Evolutionary conservation across 148 eudicot genomes (phyloP), one percentile per base, ranked within the genome.

Genomic region (Vaccinium myrtillus): DNA sequence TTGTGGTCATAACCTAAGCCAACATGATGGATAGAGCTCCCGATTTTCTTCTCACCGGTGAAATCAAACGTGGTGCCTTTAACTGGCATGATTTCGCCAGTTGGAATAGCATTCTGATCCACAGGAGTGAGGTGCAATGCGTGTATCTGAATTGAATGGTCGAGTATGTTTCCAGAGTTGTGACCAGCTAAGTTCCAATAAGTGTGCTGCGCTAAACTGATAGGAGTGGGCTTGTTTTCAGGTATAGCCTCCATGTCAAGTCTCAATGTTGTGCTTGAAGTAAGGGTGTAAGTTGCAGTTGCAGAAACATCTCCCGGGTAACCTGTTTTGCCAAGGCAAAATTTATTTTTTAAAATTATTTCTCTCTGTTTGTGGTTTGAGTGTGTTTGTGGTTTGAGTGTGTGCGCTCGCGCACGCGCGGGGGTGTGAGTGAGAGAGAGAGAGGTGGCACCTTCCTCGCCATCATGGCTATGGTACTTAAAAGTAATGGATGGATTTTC

Each of bases 231-330:
- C 89, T 94, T 97, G 86, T 95, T 94, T 85, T 86, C 88, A 1
- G 98, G 95, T n/a, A 93, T 83, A 18, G 98, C 99, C 89, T 95
- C 99, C 99, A 97, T 97, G 91, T 97, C 99, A 8, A 97, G 99
- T 87, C 91, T 91, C 92, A 95, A 4, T 30, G 96, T 88, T 30
- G 98, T 95, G 82, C 84, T 89, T 78, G 98, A 93, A 74, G 94
- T 87, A 19, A 97, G 98, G 75, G 98, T 92, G 88, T 97, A 97
- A 9, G 93, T 94, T 61, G 98, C 99, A 59, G 96, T 95, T 54
- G 94, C 89, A 23, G 89, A 58, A 55, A 97, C 91, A 88, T 93
- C 93, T 5, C 99, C 99, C 0, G 98, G 99, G 75, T 92, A 97
- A 84, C 99, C 99, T 96, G 91, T 76, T 81, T 83, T 25, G 10